These are phyloP conservation scores for Suillus americanus DNA, from an alignment of 768 basidiomycete genomes.

Conservation along the genomic window DNA sequence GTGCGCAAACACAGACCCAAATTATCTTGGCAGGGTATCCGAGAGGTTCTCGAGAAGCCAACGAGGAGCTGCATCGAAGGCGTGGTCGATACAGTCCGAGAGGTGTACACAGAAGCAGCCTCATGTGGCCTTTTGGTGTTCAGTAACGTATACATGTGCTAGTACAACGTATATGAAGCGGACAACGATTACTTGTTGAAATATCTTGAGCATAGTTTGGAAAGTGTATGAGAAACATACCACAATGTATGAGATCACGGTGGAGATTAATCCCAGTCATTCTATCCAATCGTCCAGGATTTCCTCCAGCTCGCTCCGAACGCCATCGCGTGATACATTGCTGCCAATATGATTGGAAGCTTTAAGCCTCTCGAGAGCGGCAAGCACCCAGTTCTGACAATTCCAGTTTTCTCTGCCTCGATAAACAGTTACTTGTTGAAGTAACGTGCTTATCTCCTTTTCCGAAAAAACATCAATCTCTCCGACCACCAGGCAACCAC, in stretches of 20 bases:
- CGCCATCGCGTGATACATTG: slow-evolving; percentile 18
- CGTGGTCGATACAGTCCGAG: not conserved
- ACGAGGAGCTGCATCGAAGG: not conserved
- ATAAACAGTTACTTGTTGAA: slow-evolving; percentile 24
- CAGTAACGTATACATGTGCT: not conserved
- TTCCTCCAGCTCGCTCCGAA: slow-evolving; percentile 24
- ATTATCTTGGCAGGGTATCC: not conserved
- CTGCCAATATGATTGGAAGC: slow-evolving; percentile 15
- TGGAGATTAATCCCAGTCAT: slow-evolving; percentile 6
- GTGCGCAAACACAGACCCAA: not conserved
- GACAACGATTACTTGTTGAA: not conserved
- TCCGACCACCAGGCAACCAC: slow-evolving; percentile 28
- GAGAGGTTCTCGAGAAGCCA: not conserved
- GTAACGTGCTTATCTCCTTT: slow-evolving; percentile 17
- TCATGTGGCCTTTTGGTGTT: not conserved
- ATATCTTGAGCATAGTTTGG: not conserved
- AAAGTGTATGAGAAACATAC: not conserved
- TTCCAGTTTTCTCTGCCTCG: slow-evolving; percentile 33
- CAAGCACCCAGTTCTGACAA: slow-evolving; percentile 30
- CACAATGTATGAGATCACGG: not conserved
- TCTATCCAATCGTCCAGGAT: slow-evolving; percentile 23
- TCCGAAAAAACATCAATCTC: slow-evolving; percentile 17
- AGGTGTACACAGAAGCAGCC: not conserved
- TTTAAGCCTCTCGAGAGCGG: slow-evolving; percentile 25
- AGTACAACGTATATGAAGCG: not conserved